These are phyloP conservation scores for Dictyostelium purpureum DNA, from an alignment of 78 protist genomes.

Conservation along the genomic window DNA sequence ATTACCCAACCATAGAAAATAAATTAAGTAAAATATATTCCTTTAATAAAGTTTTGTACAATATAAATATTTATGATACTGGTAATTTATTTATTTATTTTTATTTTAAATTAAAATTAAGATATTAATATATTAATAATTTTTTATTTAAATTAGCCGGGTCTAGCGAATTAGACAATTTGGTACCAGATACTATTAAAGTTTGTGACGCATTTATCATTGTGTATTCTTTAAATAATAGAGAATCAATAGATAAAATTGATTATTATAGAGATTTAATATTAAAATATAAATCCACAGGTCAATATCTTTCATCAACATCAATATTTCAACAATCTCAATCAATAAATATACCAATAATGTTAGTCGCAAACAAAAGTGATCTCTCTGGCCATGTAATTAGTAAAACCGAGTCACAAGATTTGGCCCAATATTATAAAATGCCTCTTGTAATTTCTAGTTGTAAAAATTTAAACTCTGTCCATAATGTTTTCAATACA, in stretches of 20 bases:
- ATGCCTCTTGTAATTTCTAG: background rate
- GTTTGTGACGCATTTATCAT: background rate
- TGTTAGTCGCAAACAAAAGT: background rate
- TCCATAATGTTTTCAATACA: background rate
- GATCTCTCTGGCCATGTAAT: background rate
- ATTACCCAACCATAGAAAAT: background rate
- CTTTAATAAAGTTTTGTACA: background rate
- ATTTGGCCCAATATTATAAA: background rate
- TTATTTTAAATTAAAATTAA: background rate
- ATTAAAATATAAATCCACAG: background rate
- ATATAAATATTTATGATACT: slow-evolving; percentile 5
- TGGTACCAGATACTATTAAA: background rate
- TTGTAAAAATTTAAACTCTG: background rate
- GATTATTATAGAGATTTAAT: slow-evolving; percentile 10
- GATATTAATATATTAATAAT: background rate
- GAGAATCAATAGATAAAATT: background rate
- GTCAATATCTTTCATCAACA: too few relatives aligned
- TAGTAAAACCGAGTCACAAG: background rate
- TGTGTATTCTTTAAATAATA: background rate
- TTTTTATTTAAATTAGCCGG: background rate
- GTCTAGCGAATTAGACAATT: background rate
- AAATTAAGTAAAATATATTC: slow-evolving; percentile 6
- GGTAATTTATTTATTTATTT: background rate
- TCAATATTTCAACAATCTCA: too few relatives aligned
- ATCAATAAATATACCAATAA: background rate